Percentiles rank a stretch among this genome's conserved stretches.
These are phyloP conservation scores for Radiomyces spectabilis DNA, from an alignment of 192 early-diverging fungal species.

Conservation along the genomic window DNA sequence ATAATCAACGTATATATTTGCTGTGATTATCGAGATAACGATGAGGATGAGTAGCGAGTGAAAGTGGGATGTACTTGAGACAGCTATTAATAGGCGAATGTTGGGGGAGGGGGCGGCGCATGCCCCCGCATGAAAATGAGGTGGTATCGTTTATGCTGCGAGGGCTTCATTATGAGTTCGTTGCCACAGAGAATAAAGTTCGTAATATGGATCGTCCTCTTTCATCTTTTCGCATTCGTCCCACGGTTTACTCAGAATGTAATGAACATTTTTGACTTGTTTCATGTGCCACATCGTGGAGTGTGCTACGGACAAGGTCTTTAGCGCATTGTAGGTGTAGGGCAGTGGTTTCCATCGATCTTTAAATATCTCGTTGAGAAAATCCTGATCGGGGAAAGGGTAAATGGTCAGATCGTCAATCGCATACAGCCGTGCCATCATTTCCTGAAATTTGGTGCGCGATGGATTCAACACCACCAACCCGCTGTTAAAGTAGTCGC, in stretches of 20 bases:
- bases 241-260: constrained; percentile 40
- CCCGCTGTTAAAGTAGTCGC: constrained; percentile 43
- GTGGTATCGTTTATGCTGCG: no score
- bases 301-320: constrained; percentile 31
- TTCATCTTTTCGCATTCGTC: no score
- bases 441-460: constrained; percentile 11
- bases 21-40: no score
- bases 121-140: no score
- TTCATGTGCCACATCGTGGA: constrained; percentile 26
- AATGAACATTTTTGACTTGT: constrained; percentile 34
- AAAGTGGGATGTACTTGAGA: no score
- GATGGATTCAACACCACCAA: constrained; percentile 35
- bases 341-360: constrained; percentile 31
- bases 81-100: no score
- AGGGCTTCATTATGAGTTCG: no score
- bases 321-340: constrained; percentile 46
- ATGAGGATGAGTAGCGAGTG: no score
- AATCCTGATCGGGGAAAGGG: constrained; percentile 42
- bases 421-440: constrained; percentile 13
- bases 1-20: no score
- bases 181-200: no score
- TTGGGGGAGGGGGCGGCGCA: no score
- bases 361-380: constrained; percentile 38
- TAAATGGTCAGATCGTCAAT: constrained; percentile 14
- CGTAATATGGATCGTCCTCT: no score